Evolutionary conservation across 1,284 basidiomycete genomes (phyloP), one percentile per base, ranked within the genome.

Genomic region (Phylloboletellus chloephorus): DNA sequence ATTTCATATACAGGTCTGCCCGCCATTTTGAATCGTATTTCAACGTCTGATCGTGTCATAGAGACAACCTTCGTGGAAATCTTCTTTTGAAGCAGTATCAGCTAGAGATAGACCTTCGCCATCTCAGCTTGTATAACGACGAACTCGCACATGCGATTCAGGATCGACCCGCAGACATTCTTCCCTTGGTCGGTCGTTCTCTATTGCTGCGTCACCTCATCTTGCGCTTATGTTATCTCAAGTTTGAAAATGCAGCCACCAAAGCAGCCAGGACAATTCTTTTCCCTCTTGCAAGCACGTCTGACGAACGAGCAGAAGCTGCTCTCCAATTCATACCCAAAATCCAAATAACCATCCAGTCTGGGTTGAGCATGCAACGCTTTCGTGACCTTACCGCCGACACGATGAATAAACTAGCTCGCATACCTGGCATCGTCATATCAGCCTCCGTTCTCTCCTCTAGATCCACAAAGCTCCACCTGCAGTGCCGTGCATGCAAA

Each of bases 381-480:
- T 98, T 98, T 67, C 82, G 96, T 36, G 90, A 96, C 41, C 77
- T 97, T 31, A 87, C 84, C 46, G 95, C 96, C 4, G 79, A 94
- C 53, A 93, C 87, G 20, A 88, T 98, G 73, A 93, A 94, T 56
- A 93, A 90, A 55, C 82, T 99, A 30, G 95, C 98, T 24, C 86
- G 96, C 48, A 79, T 98, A 30, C 96, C 96, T 1, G 96, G 96
- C 23, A 99, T 99, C 56, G 93, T 99, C 59, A 97, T 98, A 61
- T 95, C 94, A 26, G 88, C 96, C 1, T 96, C 94, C 4, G 86
- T 94, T 7, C 78, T 98, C 16, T 88, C 93, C 0, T 92, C 94
- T 2, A 82, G 95, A 20, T 93, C 95, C 8, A 95, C 91, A 10
- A 88, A 88, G 52, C 76, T 99, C 9, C 83, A 90, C 54, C 74